phyloP scores from a whole-genome alignment of 108 stramenopile genomes.

The Schizochytrium sp. region DNA sequence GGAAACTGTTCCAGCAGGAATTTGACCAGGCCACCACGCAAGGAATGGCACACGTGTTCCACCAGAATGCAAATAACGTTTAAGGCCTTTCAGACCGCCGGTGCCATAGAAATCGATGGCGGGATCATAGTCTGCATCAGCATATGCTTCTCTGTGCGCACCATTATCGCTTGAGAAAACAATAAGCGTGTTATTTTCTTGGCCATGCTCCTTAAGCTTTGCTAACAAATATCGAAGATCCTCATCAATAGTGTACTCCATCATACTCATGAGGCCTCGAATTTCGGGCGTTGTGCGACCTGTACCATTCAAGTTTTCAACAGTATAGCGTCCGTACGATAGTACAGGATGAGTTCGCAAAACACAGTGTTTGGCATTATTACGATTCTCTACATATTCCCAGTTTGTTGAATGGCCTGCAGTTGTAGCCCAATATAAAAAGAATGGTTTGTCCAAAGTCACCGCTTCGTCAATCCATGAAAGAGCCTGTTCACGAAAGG shows the following conservation, averaged over 20 bases:
- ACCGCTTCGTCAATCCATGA: not conserved
- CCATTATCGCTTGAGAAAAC: conserved; percentile 40
- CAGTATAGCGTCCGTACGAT: conserved; percentile 25
- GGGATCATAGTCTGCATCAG: conserved; percentile 47
- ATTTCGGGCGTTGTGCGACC: conserved; percentile 51
- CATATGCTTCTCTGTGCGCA: conserved; percentile 36
- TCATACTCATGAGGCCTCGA: conserved; percentile 43
- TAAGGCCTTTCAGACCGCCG: conserved; percentile 3
- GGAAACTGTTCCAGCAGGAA: conserved; percentile 23
- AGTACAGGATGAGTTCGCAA: not conserved
- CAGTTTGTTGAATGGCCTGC: conserved; percentile 18
- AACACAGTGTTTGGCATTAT: not conserved
- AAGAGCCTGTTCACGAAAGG: not conserved
- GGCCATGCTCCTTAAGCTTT: not conserved
- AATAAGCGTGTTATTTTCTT: not conserved
- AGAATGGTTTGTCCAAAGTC: not conserved
- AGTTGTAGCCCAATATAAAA: conserved; percentile 50
- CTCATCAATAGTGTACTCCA: conserved; percentile 37
- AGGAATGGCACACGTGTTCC: not conserved
- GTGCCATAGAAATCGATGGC: conserved; percentile 25
- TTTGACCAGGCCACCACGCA: conserved; percentile 14
- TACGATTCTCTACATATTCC: conserved; percentile 15
- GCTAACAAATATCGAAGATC: conserved; percentile 5
- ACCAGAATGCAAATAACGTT: conserved; percentile 13
- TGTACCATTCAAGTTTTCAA: conserved; percentile 6